Evolutionary conservation across 2,329 filamentous ascomycete genomes (phyloP), one percentile per base, ranked within the genome.

Genomic region (Claviceps humidiphila): DNA sequence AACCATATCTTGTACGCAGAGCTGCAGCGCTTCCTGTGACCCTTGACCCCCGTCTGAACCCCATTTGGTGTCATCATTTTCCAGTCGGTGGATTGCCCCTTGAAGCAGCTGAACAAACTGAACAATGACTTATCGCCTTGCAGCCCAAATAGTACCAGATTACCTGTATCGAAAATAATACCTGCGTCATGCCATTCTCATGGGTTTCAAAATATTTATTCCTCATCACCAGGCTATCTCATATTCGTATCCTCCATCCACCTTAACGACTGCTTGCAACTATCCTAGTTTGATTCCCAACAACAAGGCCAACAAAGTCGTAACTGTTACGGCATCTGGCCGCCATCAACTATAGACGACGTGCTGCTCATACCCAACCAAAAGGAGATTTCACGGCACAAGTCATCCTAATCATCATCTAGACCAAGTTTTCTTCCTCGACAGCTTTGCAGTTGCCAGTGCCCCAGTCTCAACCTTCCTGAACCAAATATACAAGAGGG

Each of bases 141-240:
- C 11, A 17, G 44, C 44, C 11, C 3, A 46, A 34, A 9, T 5
- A 34, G 26, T 16, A 34, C 26, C 26, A 46, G 14, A 5, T 22
- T 37, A 48, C 6, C 17, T 6, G 20, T 14, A 14, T 22, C 47
- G 41, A 3, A 30, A n/a, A 14, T 11, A 8, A 3, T 40, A 41
- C 43, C 22, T 47, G 47, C 49, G 50, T 38, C 50, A 49, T 53
- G 54, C 44, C 52, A 50, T 52, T 16, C 44, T 56, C 34, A 14
- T 48, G 51, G 43, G 9, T 40, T 55, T 47, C 49, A 51, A 55
- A 53, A 50, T 11, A 48, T 50, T 54, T 54, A 39, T 38, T 44
- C 17, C 51, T 24, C 14, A 24, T 24, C 17, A 9, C 47, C 26
- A 49, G 40, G 38, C 47, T 52, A 52, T 40, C 42, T 43, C 38